These are phyloP conservation scores for Amorphotheca resinae DNA, from an alignment of 495 filamentous ascomycete species.

Conservation along the genomic window DNA sequence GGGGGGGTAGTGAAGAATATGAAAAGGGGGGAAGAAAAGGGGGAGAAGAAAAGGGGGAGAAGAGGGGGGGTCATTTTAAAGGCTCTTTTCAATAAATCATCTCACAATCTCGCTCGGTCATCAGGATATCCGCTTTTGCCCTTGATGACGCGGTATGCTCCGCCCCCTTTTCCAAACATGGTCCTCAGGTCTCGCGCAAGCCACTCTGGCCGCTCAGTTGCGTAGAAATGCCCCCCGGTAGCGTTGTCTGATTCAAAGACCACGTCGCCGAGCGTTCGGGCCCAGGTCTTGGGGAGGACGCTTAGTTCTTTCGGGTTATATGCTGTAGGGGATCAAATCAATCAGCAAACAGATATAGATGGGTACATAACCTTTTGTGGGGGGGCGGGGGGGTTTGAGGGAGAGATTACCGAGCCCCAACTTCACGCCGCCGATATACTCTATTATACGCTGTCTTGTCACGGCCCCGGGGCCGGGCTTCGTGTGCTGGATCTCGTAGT, in stretches of 20 bases:
- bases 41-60: background rate
- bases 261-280: slow-evolving; percentile 33
- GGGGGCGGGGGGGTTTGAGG: background rate
- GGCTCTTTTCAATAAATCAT: background rate
- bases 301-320: slow-evolving; percentile 16
- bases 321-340: slow-evolving; percentile 4
- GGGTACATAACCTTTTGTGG: background rate
- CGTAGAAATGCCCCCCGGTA: slow-evolving; percentile 51
- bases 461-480: slow-evolving; percentile 1
- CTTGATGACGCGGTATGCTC: slow-evolving; percentile 24
- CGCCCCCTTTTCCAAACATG: slow-evolving; percentile 33
- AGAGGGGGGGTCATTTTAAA: no score
- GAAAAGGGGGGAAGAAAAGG: background rate
- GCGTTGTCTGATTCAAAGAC: slow-evolving; percentile 42
- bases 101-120: slow-evolving; percentile 8
- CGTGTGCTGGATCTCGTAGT: slow-evolving; percentile 37
- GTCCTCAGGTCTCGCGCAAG: slow-evolving; percentile 15
- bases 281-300: slow-evolving; percentile 12
- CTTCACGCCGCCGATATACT: slow-evolving; percentile 8
- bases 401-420: slow-evolving; percentile 13
- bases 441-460: slow-evolving; percentile 1
- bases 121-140: slow-evolving; percentile 16
- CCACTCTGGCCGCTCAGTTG: slow-evolving; percentile 42
- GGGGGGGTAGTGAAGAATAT: no score
- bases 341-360: background rate